Evolutionary conservation across 192 early-diverging fungal genomes (phyloP).

Genomic region (Coemansia guatemalensis): DNA sequence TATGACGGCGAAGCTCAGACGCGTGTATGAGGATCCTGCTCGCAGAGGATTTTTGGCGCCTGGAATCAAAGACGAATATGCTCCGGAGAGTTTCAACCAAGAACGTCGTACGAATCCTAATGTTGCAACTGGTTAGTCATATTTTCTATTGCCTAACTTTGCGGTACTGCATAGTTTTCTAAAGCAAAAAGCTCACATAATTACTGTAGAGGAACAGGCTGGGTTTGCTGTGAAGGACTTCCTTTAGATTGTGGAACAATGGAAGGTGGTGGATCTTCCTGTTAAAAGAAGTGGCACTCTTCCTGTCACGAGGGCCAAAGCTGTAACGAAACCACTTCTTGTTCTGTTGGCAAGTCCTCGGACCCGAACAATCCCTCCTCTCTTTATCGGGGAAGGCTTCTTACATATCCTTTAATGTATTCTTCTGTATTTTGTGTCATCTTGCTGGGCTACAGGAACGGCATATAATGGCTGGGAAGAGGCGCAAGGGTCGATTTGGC

Average conservation of each 20-base stretch:
- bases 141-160: background rate
- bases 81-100: constrained; percentile 42
- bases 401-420: background rate
- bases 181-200: constrained; percentile 1
- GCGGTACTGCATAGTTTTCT: background rate
- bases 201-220: too few relatives aligned
- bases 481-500: background rate
- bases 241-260: background rate
- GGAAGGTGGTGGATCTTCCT: too few relatives aligned
- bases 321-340: constrained; percentile 1
- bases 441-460: background rate
- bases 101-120: constrained; percentile 18
- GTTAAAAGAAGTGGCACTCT: background rate
- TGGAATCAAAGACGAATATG: constrained; percentile 33
- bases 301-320: background rate
- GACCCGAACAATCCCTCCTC: background rate
- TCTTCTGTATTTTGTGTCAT: background rate
- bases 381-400: constrained; percentile 1
- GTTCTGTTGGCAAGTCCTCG: background rate
- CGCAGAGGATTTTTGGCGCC: constrained; percentile 75
- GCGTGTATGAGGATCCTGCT: constrained; percentile 65
- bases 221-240: background rate
- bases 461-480: background rate
- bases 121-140: background rate
- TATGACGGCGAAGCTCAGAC: constrained; percentile 59